Percentiles rank a stretch among this genome's conserved stretches.
Evolutionary conservation across 78 protist genomes (phyloP).

Genomic region (Cavenderia fasciculata): DNA sequence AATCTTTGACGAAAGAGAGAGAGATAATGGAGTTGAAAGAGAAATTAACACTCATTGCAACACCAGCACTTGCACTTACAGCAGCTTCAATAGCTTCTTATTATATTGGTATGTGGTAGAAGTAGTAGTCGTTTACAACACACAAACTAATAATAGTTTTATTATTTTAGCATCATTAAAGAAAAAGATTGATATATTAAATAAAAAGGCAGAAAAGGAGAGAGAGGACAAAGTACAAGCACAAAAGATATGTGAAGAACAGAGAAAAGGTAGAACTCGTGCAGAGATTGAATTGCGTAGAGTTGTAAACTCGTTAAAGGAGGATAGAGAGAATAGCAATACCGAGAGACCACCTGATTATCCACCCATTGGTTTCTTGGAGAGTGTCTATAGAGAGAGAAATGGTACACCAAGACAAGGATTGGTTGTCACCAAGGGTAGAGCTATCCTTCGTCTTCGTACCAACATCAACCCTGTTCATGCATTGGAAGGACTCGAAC

Average conservation of each 20-base stretch:
- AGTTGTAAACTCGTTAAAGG: slow-evolving; percentile 32
- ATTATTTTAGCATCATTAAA: background rate
- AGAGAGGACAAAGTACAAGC: slow-evolving; percentile 37
- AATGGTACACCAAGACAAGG: slow-evolving; percentile 87
- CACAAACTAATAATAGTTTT: too few species aligned
- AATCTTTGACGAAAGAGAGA: too few species aligned
- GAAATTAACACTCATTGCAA: background rate
- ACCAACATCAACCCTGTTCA: slow-evolving; percentile 22
- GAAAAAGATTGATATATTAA: background rate
- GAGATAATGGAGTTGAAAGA: background rate
- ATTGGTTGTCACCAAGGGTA: slow-evolving; percentile 64
- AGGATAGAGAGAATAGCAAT: slow-evolving; percentile 37
- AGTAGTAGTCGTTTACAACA: background rate
- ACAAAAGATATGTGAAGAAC: slow-evolving; percentile 71
- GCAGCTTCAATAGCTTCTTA: slow-evolving; percentile 12
- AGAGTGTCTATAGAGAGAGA: slow-evolving; percentile 67
- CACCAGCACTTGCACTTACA: slow-evolving; percentile 6
- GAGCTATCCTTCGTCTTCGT: slow-evolving; percentile 24
- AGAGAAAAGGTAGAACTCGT: slow-evolving; percentile 72
- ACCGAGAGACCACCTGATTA: slow-evolving; percentile 73
- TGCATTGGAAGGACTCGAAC: slow-evolving; percentile 64
- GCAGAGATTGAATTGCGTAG: slow-evolving; percentile 71
- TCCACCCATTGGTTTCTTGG: slow-evolving; percentile 80
- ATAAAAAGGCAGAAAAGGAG: slow-evolving; percentile 44
- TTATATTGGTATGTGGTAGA: background rate